Base-by-base conservation (phyloP, 75 land plant genomes). In the Selaginella moellendorffii region DNA sequence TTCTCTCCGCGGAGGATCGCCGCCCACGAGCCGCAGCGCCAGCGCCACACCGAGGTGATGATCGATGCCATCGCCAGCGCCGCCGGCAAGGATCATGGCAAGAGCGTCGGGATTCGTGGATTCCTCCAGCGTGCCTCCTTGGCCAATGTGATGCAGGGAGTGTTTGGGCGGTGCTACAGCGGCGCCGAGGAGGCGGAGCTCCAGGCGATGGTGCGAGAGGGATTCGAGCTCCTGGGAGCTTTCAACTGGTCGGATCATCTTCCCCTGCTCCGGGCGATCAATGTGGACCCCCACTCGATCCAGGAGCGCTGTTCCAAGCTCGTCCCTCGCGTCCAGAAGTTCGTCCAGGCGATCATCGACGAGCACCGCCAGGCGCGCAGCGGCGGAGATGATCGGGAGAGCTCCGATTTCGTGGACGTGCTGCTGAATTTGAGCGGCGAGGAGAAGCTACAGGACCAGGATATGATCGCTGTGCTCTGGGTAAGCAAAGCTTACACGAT, bases 381-480 rank as follows among this genome's bases (percentile, higher is more conserved):
- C 8, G 19, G 17, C n/a, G 59, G 2, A 2, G 5, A 2, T 27
- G 28, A 5, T 14, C 14, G 14, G 8, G 28, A 27, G 29, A n/a
- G n/a, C n/a, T 27, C 59, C 59, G 59, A 56, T 19, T 56, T 56
- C 19, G 59, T 56, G n/a, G 59, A 56, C 19, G 59, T 56, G 59
- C 19, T 56, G 5, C 59, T 56, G 8, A 21, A 8, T 19, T 24
- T 56, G 25, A 25, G n/a, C 21, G 46, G 46, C 10, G 46, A 36
- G 14, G 59, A 56, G 8, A 56, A 56, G 24, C 59, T 56, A 21
- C 59, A 56, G n/a, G 59, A 56, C 59, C 23, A n/a, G n/a, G 74
- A 75, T n/a, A 65, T 75, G 24, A 61, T 65, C 9, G 74, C 77
- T 0, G 77, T 75, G 29, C 68, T 75, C 0, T 75, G 77, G 77